These are phyloP conservation scores for Yamadazyma kanchanaburiensis DNA, from an alignment of 1,139 yeast species.

Conservation along the genomic window DNA sequence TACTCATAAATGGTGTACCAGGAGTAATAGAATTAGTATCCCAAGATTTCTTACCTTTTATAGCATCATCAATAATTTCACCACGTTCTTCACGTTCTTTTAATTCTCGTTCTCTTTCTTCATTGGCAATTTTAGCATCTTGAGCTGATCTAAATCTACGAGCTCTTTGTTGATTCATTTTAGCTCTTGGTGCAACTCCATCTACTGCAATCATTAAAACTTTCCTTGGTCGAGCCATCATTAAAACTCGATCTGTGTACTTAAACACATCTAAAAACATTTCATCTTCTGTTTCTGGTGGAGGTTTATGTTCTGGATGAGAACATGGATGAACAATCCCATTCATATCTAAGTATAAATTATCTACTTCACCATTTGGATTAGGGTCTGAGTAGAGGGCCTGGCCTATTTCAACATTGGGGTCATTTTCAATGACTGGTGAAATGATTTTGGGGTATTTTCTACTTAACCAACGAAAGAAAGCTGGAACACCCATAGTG, in stretches of 20 bases:
- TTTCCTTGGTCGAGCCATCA: constrained; percentile 94
- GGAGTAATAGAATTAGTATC: constrained; percentile 98
- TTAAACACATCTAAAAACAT: constrained; percentile 89
- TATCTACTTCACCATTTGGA: constrained; percentile 94
- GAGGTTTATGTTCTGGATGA: constrained; percentile 91
- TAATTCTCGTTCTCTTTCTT: constrained; percentile 54
- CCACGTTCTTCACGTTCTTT: constrained; percentile 56
- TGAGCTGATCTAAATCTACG: constrained; percentile 94
- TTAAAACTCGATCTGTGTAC: constrained; percentile 83
- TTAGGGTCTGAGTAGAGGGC: constrained; percentile 72
- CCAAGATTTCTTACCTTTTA: constrained; percentile 57
- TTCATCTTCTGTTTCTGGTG: constrained; percentile 93
- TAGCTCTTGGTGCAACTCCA: constrained; percentile 98
- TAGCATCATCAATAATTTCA: constrained; percentile 60
- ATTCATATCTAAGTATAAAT: constrained; percentile 90
- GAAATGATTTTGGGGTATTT: constrained; percentile 94
- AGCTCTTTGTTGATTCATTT: constrained; percentile 97
- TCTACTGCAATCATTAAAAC: constrained; percentile 93
- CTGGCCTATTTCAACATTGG: constrained; percentile 49
- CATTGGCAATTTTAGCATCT: constrained; percentile 70
- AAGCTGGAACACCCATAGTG: constrained; percentile 86
- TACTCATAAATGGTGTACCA: constrained; percentile 97
- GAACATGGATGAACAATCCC: constrained; percentile 98
- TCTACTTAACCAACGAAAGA: constrained; percentile 91
- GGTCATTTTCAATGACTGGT: constrained; percentile 79